A percentile compares a stretch with the other conserved stretches of the same genome.
phyloP scores from a whole-genome alignment of 2,329 filamentous ascomycete species.

The Plectosphaerella cucumerina region DNA sequence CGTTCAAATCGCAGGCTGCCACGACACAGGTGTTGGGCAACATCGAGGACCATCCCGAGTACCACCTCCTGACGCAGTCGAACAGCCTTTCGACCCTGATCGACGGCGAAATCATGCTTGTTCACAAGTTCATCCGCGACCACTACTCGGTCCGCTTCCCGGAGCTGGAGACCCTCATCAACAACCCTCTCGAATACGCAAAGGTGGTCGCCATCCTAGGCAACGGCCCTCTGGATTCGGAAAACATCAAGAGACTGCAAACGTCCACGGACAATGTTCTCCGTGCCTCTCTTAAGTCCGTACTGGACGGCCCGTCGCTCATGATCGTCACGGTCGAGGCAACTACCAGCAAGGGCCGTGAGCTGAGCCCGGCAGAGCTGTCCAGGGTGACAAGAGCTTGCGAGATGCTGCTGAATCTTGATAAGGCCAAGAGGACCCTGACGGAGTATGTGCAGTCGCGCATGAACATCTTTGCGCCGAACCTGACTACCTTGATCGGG shows the following conservation, averaged over 20 bases:
- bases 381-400: conserved; percentile 72
- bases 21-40: conserved; percentile 67
- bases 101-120: conserved; percentile 84
- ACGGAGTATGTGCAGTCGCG: conserved; percentile 95
- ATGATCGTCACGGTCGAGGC: conserved; percentile 97
- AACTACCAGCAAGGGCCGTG: conserved; percentile 78
- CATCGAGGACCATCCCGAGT: conserved; percentile 89
- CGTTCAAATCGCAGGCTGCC: conserved; percentile 67
- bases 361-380: conserved; percentile 73
- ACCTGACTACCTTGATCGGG: conserved; percentile 84
- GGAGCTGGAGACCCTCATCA: conserved; percentile 84
- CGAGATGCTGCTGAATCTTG: conserved; percentile 82
- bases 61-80: conserved; percentile 80
- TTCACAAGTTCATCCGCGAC: conserved; percentile 95
- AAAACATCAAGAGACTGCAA: conserved; percentile 76
- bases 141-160: conserved; percentile 94
- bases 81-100: conserved; percentile 90
- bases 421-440: conserved; percentile 79
- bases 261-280: conserved; percentile 75
- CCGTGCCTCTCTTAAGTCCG: conserved; percentile 68
- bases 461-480: conserved; percentile 94
- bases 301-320: conserved; percentile 82
- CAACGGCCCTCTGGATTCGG: conserved; percentile 81
- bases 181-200: conserved; percentile 89
- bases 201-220: conserved; percentile 91